Evolutionary conservation across 768 basidiomycete species (phyloP).

Genomic region (Lentinula detonsa): DNA sequence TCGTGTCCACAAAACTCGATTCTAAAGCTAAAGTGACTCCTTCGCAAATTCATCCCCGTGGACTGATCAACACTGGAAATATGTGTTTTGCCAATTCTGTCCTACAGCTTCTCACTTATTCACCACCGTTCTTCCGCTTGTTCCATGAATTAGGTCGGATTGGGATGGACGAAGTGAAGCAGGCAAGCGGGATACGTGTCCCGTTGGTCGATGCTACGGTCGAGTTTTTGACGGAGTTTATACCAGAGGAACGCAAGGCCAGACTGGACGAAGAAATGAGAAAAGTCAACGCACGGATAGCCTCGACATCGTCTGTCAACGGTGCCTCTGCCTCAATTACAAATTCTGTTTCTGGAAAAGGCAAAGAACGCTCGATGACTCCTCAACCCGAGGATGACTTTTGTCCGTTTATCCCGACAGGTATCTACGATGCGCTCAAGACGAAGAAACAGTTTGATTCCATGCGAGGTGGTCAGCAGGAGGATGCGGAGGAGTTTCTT

Average conservation of each 20-base stretch:
- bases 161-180: conserved; percentile 19
- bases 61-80: conserved; percentile 91
- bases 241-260: conserved; percentile 21
- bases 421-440: conserved; percentile 90
- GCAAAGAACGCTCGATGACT: conserved; percentile 18
- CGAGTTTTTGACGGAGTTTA: conserved; percentile 77
- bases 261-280: conserved; percentile 17
- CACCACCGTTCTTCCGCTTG: conserved; percentile 76
- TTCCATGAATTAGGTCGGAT: conserved; percentile 61
- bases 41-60: conserved; percentile 53
- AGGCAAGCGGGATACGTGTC: conserved; percentile 16
- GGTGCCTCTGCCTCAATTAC: background rate
- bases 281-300: background rate
- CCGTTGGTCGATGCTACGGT: conserved; percentile 66
- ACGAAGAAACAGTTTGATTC: conserved; percentile 89
- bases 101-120: conserved; percentile 85
- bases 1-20: background rate
- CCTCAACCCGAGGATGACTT: conserved; percentile 31
- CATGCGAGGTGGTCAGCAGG: conserved; percentile 94
- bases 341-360: conserved; percentile 26
- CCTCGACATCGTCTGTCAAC: background rate
- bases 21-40: background rate
- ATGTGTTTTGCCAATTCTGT: conserved; percentile 98
- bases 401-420: conserved; percentile 76
- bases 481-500: conserved; percentile 98